Percentiles rank a stretch among this genome's conserved stretches.
Conservation (phyloP, 495 filamentous ascomycete species). For the Aspergillus sclerotiicarbonarius region DNA sequence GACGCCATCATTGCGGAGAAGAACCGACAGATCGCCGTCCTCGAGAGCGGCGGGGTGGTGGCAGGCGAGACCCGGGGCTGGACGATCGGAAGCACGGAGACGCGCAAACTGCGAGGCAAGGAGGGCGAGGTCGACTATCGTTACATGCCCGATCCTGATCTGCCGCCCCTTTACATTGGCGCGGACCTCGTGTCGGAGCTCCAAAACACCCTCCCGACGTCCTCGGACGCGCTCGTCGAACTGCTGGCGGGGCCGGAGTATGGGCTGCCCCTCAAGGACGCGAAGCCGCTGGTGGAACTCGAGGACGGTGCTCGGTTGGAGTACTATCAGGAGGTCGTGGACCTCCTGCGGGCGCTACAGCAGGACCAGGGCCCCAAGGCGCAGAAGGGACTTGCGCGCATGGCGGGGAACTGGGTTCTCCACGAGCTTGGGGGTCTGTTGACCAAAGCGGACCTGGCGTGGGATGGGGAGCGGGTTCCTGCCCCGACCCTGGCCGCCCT, state of each 20-base stretch:
- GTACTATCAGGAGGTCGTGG: constrained; percentile 76
- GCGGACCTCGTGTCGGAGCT: constrained; percentile 65
- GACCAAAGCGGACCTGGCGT: constrained; percentile 50
- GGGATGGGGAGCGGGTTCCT: constrained; percentile 56
- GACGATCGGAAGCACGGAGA: constrained; percentile 77
- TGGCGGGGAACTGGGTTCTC: constrained; percentile 71
- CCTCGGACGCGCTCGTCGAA: constrained; percentile 67
- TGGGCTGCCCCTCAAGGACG: constrained; percentile 78
- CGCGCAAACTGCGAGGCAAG: constrained; percentile 75
- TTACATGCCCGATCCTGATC: constrained; percentile 97
- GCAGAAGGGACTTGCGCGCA: constrained; percentile 29
- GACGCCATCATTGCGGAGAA: constrained; percentile 90
- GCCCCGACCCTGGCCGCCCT: constrained; percentile 63
- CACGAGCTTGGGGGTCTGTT: constrained; percentile 84
- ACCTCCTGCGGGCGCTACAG: constrained; percentile 45
- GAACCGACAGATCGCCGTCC: constrained; percentile 76
- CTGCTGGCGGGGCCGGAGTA: constrained; percentile 55
- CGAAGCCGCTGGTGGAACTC: constrained; percentile 72
- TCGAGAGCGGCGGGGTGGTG: constrained; percentile 75
- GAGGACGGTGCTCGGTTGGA: constrained; percentile 80
- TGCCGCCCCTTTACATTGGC: constrained; percentile 75
- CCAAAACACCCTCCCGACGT: constrained; percentile 54
- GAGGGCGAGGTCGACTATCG: constrained; percentile 97
- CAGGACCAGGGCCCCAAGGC: constrained; percentile 28
- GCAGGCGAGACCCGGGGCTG: constrained; percentile 91